Evolutionary conservation across 202 grass and related monocot species (phyloP).

Genomic region (Brachypodium distachyon): DNA sequence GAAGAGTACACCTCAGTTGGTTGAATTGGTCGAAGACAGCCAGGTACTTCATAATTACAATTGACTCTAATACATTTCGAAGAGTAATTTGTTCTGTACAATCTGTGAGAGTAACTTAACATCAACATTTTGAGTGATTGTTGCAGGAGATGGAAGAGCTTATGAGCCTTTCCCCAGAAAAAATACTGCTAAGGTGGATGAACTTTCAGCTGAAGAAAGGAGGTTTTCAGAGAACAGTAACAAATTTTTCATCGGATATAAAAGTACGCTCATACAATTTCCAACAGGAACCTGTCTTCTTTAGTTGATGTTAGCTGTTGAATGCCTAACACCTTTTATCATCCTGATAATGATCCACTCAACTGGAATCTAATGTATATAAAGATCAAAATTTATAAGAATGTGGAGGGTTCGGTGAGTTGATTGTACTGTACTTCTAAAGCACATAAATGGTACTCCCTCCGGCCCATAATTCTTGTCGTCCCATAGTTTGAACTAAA

Average conservation of each 20-base stretch:
- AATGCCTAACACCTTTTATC: background rate
- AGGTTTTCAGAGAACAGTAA: constrained; percentile 48
- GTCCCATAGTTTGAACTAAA: too few relatives aligned
- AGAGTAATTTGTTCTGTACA: background rate
- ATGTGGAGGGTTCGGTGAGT: background rate
- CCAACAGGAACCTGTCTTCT: background rate
- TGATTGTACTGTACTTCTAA: background rate
- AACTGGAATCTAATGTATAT: background rate
- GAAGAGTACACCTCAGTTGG: constrained; percentile 90
- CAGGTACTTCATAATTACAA: constrained; percentile 38
- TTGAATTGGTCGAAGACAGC: constrained; percentile 74
- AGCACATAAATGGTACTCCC: background rate
- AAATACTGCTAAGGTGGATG: constrained; percentile 94
- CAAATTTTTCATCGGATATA: constrained; percentile 94
- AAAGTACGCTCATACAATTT: constrained; percentile 48
- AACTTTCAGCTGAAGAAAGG: constrained; percentile 96
- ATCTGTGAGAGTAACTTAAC: constrained; percentile 1
- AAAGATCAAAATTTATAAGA: background rate
- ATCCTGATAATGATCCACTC: background rate
- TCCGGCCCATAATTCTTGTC: too few relatives aligned
- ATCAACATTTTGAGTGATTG: background rate
- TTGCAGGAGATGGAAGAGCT: constrained; percentile 82
- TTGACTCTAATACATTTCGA: constrained; percentile 1
- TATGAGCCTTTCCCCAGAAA: constrained; percentile 89
- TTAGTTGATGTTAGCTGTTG: background rate